Evolutionary conservation across 192 early-diverging fungal genomes (phyloP).

Genomic region (Geranomyces michiganensis): DNA sequence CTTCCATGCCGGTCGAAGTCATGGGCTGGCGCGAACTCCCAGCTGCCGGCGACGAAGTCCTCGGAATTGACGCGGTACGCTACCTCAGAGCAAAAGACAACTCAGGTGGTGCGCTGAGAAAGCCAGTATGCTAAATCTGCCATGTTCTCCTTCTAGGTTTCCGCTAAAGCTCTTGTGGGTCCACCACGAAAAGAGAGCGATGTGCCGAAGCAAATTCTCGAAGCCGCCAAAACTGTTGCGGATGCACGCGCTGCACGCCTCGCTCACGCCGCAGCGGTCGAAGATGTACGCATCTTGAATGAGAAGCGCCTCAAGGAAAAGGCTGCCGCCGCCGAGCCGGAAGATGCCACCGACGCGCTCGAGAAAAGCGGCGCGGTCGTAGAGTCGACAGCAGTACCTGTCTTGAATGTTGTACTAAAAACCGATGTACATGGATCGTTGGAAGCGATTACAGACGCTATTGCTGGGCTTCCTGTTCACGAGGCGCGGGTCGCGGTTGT

Average conservation of each 20-base stretch:
- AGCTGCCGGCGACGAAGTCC: conserved; percentile 83
- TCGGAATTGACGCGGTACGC: conserved; percentile 62
- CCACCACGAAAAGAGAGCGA: conserved; percentile 9
- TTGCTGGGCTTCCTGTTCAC: conserved; percentile 76
- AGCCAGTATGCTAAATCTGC: not conserved
- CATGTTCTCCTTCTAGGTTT: not conserved
- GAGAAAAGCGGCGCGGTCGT: conserved; percentile 56
- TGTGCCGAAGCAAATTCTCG: conserved; percentile 43
- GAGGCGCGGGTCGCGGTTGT: conserved; percentile 77
- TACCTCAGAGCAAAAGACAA: not conserved
- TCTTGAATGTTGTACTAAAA: conserved; percentile 70
- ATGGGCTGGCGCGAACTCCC: conserved; percentile 95
- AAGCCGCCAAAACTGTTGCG: conserved; percentile 76
- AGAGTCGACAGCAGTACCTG: conserved; percentile 49
- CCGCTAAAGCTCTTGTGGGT: not conserved
- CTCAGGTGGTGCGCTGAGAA: too few species aligned
- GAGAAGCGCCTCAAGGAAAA: conserved; percentile 57
- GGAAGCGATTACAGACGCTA: conserved; percentile 80
- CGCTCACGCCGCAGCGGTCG: conserved; percentile 62
- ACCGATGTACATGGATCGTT: conserved; percentile 92
- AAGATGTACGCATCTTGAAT: conserved; percentile 76
- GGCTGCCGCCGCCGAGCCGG: not conserved
- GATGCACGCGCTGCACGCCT: conserved; percentile 64
- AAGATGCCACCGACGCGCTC: conserved; percentile 1
- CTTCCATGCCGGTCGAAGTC: conserved; percentile 83